Conservation (phyloP, 1,284 basidiomycete species). For the Leccinum subrobustum region DNA sequence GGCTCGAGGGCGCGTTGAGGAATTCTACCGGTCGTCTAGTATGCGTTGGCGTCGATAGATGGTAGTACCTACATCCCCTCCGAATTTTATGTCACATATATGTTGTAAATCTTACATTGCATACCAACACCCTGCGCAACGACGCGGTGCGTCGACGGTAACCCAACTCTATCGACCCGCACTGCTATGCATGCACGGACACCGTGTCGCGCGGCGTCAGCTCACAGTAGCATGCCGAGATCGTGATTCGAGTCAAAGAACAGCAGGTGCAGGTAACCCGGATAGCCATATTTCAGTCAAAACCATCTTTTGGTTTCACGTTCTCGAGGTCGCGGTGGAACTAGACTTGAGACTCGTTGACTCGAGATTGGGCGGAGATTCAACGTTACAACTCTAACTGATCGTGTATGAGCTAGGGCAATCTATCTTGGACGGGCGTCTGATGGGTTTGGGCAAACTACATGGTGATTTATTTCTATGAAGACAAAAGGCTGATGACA, state of each 20-base stretch:
- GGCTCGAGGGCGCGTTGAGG: conserved; percentile 14
- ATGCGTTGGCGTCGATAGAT: neutral
- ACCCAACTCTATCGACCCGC: neutral
- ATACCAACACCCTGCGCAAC: no score
- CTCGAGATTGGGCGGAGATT: no score
- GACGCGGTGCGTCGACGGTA: neutral
- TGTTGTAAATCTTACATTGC: neutral
- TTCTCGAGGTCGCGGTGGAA: no score
- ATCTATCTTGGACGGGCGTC: no score
- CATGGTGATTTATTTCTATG: neutral
- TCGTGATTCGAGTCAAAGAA: neutral
- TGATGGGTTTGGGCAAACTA: no score
- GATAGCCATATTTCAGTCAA: no score
- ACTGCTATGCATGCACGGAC: neutral
- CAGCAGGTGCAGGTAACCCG: neutral
- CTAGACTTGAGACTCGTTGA: no score
- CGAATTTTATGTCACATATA: neutral
- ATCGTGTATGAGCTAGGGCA: no score
- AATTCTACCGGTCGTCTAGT: conserved; percentile 17
- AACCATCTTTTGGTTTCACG: no score
- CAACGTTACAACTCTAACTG: no score
- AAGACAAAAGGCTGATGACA: neutral
- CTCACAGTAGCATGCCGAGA: neutral
- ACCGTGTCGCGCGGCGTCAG: neutral
- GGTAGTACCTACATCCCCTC: neutral